Conservation (phyloP, 768 basidiomycete genomes). For the Lactarius hengduanensis region DNA sequence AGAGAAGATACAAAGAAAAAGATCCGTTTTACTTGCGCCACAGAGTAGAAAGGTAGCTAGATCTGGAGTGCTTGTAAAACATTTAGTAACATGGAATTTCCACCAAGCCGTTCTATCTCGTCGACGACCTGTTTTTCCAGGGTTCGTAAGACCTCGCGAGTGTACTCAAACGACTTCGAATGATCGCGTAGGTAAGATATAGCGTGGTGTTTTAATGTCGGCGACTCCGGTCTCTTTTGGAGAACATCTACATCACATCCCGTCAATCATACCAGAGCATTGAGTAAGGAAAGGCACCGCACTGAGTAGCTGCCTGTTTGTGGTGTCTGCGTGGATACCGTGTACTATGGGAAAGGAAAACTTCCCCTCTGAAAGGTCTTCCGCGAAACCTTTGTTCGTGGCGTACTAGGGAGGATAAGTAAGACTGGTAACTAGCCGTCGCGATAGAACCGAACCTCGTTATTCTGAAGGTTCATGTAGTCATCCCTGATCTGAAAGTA, state of each 20-base stretch:
- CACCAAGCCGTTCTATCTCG: conserved; percentile 75
- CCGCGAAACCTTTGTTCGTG: conserved; percentile 83
- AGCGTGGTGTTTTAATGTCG: conserved; percentile 75
- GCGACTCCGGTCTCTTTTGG: conserved; percentile 80
- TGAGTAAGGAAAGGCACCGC: conserved; percentile 34
- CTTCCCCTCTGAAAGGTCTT: conserved; percentile 95
- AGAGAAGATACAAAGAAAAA: too few relatives aligned
- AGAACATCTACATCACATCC: conserved; percentile 62
- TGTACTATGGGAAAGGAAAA: conserved; percentile 97
- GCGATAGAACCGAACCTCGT: conserved; percentile 52
- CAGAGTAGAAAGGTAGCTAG: neutral
- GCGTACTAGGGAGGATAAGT: conserved; percentile 56
- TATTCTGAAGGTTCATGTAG: conserved; percentile 90
- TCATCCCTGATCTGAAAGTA: conserved; percentile 97
- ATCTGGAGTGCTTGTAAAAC: conserved; percentile 51
- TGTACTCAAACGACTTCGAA: conserved; percentile 89
- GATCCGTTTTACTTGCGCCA: neutral
- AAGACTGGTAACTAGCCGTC: neutral
- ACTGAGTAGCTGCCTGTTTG: conserved; percentile 85
- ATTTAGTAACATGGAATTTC: conserved; percentile 61
- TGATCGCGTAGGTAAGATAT: conserved; percentile 73
- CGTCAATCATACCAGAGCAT: neutral
- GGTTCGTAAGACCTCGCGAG: conserved; percentile 59
- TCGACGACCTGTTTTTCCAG: conserved; percentile 65
- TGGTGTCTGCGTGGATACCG: conserved; percentile 72